Evolutionary conservation across 805 yeast species (phyloP).

Genomic region (Danielozyma ontarioensis): DNA sequence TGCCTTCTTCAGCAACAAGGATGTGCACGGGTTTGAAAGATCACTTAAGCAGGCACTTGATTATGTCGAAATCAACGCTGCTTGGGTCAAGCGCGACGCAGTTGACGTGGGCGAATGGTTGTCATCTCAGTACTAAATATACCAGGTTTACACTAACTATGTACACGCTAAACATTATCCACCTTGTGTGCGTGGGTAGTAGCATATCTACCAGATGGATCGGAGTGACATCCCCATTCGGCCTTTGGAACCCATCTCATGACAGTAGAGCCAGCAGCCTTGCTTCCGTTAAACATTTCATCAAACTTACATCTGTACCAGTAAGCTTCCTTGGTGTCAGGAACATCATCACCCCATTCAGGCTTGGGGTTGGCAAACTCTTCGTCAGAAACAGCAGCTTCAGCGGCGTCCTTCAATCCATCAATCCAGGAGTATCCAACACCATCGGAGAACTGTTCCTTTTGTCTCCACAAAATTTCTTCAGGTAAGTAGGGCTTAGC

Average conservation of each 20-base stretch:
- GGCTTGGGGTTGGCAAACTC: slow-evolving; percentile 86
- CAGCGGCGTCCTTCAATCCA: slow-evolving; percentile 93
- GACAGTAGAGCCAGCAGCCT: slow-evolving; percentile 92
- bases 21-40: slow-evolving; percentile 53
- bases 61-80: slow-evolving; percentile 41
- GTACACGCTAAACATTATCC: no score
- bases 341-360: slow-evolving; percentile 93
- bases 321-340: slow-evolving; percentile 98
- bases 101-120: slow-evolving; percentile 43
- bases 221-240: slow-evolving; percentile 99
- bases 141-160: not conserved
- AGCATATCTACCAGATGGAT: slow-evolving; percentile 97
- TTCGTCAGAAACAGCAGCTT: slow-evolving; percentile 80
- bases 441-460: slow-evolving; percentile 99
- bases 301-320: slow-evolving; percentile 98
- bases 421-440: slow-evolving; percentile 99
- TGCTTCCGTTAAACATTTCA: slow-evolving; percentile 73
- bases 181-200: slow-evolving; percentile 70
- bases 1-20: slow-evolving; percentile 41
- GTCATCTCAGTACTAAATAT: not conserved
- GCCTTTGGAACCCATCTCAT: slow-evolving; percentile 99
- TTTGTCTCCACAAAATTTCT: slow-evolving; percentile 98
- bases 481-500: slow-evolving; percentile 87
- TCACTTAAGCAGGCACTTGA: slow-evolving; percentile 55
- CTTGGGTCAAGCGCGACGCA: slow-evolving; percentile 47